Conservation (phyloP, 148 eudicot genomes). For the Nepenthes mirabilis region DNA sequence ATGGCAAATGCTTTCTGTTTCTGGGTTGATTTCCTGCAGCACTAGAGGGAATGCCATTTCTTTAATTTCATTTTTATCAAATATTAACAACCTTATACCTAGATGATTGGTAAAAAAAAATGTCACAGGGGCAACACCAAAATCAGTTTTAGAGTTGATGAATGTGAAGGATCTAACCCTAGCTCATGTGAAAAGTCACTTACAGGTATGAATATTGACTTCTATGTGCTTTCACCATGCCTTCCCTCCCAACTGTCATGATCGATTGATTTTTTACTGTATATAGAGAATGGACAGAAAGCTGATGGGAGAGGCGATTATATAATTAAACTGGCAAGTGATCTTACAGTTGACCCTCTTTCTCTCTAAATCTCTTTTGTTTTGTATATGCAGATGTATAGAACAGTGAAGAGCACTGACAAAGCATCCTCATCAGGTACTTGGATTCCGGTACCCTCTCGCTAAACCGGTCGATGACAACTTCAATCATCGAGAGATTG, state of each 20-base stretch:
- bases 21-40: too few relatives aligned
- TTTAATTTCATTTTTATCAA: too few relatives aligned
- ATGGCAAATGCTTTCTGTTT: too few relatives aligned
- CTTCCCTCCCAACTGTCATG: too few relatives aligned
- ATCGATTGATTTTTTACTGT: not conserved
- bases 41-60: too few relatives aligned
- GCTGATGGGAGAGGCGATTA: too few relatives aligned
- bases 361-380: not conserved
- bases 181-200: slow-evolving; percentile 94
- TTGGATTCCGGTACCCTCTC: not conserved
- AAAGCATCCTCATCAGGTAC: slow-evolving; percentile 33
- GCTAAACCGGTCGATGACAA: too few relatives aligned
- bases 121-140: slow-evolving; percentile 84
- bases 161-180: slow-evolving; percentile 95
- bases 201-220: slow-evolving; percentile 44
- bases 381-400: slow-evolving; percentile 71
- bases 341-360: not conserved
- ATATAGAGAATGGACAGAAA: too few relatives aligned
- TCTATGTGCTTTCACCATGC: not conserved
- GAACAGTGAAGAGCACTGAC: slow-evolving; percentile 96
- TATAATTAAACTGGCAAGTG: not conserved
- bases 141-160: slow-evolving; percentile 92
- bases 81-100: too few relatives aligned
- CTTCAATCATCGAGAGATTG: too few relatives aligned
- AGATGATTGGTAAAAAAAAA: not conserved